phyloP scores from a whole-genome alignment of 345 rosid species.

The Cochlearia excelsa region DNA sequence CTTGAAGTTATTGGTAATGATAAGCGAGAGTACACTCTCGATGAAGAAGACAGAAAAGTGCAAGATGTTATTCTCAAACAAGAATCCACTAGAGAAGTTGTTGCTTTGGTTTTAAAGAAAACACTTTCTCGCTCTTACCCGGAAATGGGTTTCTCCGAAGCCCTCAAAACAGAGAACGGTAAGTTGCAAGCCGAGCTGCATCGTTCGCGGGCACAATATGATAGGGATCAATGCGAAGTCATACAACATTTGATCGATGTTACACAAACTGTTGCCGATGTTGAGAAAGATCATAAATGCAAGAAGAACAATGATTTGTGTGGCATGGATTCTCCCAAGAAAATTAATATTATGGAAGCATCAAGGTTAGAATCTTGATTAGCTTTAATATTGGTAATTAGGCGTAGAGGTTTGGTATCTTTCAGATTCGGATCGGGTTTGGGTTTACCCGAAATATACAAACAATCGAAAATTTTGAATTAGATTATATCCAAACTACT shows the following conservation, averaged over 20 bases:
- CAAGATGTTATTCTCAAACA: slow-evolving; percentile 73
- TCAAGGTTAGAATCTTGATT: slow-evolving; percentile 46
- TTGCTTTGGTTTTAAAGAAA: slow-evolving; percentile 55
- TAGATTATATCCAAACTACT: too few species aligned
- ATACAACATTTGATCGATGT: slow-evolving; percentile 76
- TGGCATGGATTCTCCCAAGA: slow-evolving; percentile 43
- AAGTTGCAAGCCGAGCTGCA: slow-evolving; percentile 79
- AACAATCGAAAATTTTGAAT: too few species aligned
- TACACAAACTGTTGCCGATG: slow-evolving; percentile 51
- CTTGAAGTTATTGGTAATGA: slow-evolving; percentile 73
- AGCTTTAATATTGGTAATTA: too few species aligned
- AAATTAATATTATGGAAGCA: slow-evolving; percentile 27
- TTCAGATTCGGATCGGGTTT: too few species aligned
- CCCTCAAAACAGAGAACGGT: slow-evolving; percentile 59
- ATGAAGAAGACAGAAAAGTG: slow-evolving; percentile 79
- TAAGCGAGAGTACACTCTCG: slow-evolving; percentile 85
- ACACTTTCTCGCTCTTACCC: slow-evolving; percentile 83
- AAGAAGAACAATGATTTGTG: slow-evolving; percentile 18
- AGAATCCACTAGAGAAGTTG: slow-evolving; percentile 57
- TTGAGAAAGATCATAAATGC: background rate
- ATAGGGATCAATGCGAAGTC: slow-evolving; percentile 66
- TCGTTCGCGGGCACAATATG: slow-evolving; percentile 61
- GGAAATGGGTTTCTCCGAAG: slow-evolving; percentile 69
- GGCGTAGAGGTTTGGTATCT: too few species aligned
- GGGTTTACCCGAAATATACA: too few species aligned